These are phyloP conservation scores for Monosporascus sp. DNA, from an alignment of 2,329 filamentous ascomycete species.

Conservation along the genomic window DNA sequence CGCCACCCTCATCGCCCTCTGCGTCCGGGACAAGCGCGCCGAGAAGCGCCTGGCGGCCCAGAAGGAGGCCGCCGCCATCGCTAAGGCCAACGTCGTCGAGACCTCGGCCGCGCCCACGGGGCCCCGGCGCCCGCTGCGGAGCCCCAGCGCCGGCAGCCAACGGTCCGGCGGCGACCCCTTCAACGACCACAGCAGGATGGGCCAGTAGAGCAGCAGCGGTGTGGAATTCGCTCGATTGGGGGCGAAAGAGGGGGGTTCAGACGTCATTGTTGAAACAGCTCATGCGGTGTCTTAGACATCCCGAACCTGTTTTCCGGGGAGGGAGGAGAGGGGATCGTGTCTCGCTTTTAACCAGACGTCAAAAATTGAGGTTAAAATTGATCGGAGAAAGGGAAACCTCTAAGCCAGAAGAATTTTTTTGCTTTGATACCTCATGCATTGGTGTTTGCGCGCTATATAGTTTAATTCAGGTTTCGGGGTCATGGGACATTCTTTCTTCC, in stretches of 20 bases:
- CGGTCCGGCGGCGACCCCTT: not conserved
- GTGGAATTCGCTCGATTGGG: not conserved
- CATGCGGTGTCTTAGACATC: not conserved
- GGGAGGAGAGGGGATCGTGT: not conserved
- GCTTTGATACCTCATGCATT: too few species aligned
- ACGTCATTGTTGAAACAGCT: not conserved
- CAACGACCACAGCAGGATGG: not conserved
- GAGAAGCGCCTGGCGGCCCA: slow-evolving; percentile 38
- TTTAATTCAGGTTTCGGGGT: too few species aligned
- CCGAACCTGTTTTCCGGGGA: not conserved
- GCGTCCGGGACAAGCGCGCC: slow-evolving; percentile 43
- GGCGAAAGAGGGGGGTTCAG: not conserved
- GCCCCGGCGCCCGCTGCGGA: not conserved
- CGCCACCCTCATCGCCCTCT: slow-evolving; percentile 41
- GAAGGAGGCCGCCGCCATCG: slow-evolving; percentile 45
- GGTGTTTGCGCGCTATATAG: too few species aligned
- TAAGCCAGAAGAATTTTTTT: too few species aligned
- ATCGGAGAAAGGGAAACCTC: too few species aligned
- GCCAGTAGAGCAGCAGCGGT: not conserved
- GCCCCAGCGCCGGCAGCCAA: not conserved
- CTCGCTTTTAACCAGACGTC: not conserved
- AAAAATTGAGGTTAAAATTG: not conserved
- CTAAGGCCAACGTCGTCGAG: slow-evolving; percentile 33
- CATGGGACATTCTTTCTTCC: too few species aligned
- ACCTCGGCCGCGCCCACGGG: not conserved